phyloP scores from a whole-genome alignment of 2,329 filamentous ascomycete species.

The Saccharata proteae region DNA sequence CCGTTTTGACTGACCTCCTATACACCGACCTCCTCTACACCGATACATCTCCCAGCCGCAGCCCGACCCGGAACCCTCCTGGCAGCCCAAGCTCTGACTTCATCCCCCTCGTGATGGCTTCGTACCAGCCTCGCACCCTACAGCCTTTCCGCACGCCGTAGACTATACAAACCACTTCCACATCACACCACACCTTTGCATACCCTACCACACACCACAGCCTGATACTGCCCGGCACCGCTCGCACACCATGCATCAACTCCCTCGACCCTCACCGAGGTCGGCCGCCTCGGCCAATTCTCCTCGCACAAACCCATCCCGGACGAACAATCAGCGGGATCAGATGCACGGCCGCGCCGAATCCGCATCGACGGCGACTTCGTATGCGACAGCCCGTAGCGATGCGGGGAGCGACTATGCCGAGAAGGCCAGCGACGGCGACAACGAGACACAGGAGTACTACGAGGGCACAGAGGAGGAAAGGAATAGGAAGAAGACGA shows the following conservation, averaged over 20 bases:
- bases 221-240: no score
- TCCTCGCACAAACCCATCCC: conserved; percentile 44
- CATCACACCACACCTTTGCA: not conserved
- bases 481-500: conserved; percentile 49
- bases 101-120: conserved; percentile 7
- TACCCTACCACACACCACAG: conserved; percentile 1
- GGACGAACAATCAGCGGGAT: conserved; percentile 64
- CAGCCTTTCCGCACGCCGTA: conserved; percentile 7
- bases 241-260: conserved; percentile 68
- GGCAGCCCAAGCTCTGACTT: conserved; percentile 2
- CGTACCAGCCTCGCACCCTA: conserved; percentile 4
- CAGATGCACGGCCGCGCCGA: conserved; percentile 25
- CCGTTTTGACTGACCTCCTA: conserved; percentile 5
- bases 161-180: conserved; percentile 4
- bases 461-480: conserved; percentile 24
- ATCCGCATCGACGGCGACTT: conserved; percentile 37
- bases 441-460: conserved; percentile 35
- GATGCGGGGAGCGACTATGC: conserved; percentile 20
- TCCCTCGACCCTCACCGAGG: conserved; percentile 62
- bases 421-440: conserved; percentile 39
- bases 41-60: conserved; percentile 5
- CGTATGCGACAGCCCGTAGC: conserved; percentile 32
- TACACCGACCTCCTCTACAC: no score
- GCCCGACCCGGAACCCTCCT: not conserved
- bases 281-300: conserved; percentile 34